These are phyloP conservation scores for Boletus sp. DNA, from an alignment of 768 basidiomycete genomes.

Conservation along the genomic window DNA sequence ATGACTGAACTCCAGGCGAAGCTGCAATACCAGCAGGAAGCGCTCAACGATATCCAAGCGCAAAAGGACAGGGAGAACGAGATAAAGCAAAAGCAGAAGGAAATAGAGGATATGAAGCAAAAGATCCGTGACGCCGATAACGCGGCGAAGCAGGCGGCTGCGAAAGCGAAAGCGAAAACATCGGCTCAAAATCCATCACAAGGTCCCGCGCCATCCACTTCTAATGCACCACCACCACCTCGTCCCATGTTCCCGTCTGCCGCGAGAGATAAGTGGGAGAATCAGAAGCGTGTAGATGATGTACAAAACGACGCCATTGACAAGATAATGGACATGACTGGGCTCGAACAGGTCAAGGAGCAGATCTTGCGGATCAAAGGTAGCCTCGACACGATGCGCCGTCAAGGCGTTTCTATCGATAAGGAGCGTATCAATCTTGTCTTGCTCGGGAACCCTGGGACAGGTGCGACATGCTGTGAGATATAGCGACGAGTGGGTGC, in stretches of 20 bases:
- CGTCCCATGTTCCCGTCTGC: conserved; percentile 30
- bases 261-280: conserved; percentile 51
- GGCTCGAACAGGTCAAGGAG: conserved; percentile 63
- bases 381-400: conserved; percentile 52
- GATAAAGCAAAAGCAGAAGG: conserved; percentile 39
- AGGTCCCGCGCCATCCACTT: background rate
- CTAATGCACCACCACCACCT: conserved; percentile 6
- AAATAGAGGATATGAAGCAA: conserved; percentile 38
- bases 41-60: conserved; percentile 36
- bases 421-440: conserved; percentile 61
- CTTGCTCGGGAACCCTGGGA: conserved; percentile 72
- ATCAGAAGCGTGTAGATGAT: conserved; percentile 56
- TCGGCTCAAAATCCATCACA: conserved; percentile 1
- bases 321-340: conserved; percentile 66
- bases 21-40: conserved; percentile 33
- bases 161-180: conserved; percentile 1
- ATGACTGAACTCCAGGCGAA: conserved; percentile 45
- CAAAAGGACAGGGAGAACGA: conserved; percentile 47
- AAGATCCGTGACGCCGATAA: conserved; percentile 11
- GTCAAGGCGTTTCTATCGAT: conserved; percentile 52
- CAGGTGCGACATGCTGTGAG: conserved; percentile 43
- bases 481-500: background rate
- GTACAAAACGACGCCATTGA: conserved; percentile 55
- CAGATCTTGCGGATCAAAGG: conserved; percentile 58
- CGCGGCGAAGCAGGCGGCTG: conserved; percentile 13